phyloP scores from a whole-genome alignment of 129 eudicot species.

The Lactuca sativa region DNA sequence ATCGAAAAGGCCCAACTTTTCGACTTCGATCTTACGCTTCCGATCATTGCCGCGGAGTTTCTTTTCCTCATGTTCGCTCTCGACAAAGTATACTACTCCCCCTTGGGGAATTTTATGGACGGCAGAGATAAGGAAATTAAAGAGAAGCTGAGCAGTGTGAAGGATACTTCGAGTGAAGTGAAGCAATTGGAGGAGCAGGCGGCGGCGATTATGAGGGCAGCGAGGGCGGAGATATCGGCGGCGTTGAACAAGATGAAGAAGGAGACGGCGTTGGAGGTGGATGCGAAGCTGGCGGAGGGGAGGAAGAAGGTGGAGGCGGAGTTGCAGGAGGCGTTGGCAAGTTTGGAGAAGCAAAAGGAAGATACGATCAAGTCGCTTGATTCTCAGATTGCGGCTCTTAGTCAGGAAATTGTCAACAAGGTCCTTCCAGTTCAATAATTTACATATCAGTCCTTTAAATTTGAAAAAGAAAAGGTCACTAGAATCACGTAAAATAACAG shows the following conservation, averaged over 20 bases:
- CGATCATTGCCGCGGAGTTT: conserved; percentile 74
- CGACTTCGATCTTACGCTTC: conserved; percentile 90
- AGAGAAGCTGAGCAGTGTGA: conserved; percentile 63
- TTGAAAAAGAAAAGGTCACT: neutral
- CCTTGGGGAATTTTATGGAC: conserved; percentile 87
- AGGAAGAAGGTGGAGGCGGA: conserved; percentile 80
- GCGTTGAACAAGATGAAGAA: conserved; percentile 87
- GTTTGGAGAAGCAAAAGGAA: conserved; percentile 78
- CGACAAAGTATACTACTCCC: conserved; percentile 85
- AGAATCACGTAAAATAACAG: neutral
- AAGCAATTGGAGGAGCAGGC: conserved; percentile 89
- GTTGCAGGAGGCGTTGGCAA: conserved; percentile 67
- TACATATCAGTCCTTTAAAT: conserved; percentile 16
- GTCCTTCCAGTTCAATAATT: conserved; percentile 61
- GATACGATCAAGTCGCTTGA: conserved; percentile 72
- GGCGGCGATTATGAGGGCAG: conserved; percentile 88
- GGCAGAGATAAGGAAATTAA: conserved; percentile 61
- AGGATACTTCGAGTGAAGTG: conserved; percentile 75
- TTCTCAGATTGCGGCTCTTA: conserved; percentile 78
- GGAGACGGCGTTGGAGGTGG: conserved; percentile 81
- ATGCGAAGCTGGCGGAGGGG: conserved; percentile 71
- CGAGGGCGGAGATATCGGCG: conserved; percentile 88
- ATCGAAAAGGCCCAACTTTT: conserved; percentile 85
- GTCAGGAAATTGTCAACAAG: conserved; percentile 95
- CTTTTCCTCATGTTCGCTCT: conserved; percentile 78